phyloP scores from a whole-genome alignment of 163 green algal species.

The Scenedesmus sp. region DNA sequence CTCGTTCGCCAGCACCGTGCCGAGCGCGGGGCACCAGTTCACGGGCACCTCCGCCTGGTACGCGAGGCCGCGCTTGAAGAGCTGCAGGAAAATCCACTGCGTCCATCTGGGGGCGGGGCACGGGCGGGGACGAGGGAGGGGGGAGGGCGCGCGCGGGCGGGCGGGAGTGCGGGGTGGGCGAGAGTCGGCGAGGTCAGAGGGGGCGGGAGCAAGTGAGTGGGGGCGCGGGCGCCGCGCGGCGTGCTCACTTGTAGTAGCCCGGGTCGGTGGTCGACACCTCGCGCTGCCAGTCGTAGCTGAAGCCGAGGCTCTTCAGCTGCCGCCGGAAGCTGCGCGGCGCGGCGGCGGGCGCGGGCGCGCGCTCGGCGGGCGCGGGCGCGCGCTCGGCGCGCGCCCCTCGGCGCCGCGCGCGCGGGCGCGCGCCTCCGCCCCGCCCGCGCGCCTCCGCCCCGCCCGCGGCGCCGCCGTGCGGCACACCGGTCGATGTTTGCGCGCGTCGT shows the following conservation, averaged over 20 bases:
- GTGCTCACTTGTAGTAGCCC: constrained; percentile 93
- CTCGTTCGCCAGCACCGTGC: constrained; percentile 98
- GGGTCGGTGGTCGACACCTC: constrained; percentile 95
- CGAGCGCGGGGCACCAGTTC: constrained; percentile 98
- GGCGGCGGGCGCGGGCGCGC: no score
- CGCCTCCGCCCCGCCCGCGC: no score
- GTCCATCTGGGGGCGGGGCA: constrained; percentile 83
- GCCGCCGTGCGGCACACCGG: no score
- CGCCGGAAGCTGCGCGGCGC: constrained; percentile 74
- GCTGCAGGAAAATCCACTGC: constrained; percentile 99
- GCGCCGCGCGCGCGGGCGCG: no score
- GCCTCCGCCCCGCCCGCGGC: no score
- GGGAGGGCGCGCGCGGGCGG: no score
- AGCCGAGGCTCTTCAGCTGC: constrained; percentile 93
- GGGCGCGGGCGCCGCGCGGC: no score
- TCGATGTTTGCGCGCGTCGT: constrained; percentile 93
- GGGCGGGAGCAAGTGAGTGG: no score
- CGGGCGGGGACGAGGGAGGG: neutral
- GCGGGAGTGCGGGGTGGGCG: no score
- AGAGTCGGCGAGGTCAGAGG: no score
- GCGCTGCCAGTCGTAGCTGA: constrained; percentile 97
- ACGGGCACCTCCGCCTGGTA: constrained; percentile 97
- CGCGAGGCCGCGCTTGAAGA: constrained; percentile 91
- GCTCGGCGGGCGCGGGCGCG: no score
- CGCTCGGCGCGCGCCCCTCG: no score